phyloP scores from a whole-genome alignment of 495 filamentous ascomycete species.

The Penicillium parvum region DNA sequence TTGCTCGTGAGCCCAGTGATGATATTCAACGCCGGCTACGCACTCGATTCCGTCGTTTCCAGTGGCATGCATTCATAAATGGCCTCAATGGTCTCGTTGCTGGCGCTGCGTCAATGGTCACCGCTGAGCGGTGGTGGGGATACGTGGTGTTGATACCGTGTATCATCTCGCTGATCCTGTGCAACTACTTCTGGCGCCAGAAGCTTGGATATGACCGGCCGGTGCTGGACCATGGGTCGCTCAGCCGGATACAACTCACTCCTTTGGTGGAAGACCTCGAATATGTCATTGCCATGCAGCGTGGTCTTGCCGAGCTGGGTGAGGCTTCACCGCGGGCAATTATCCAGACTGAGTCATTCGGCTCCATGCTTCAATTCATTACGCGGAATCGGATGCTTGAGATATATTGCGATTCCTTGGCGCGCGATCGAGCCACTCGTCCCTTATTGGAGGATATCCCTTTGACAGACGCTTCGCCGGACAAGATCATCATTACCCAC shows the following conservation, averaged over 20 bases:
- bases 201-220: constrained; percentile 46
- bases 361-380: constrained; percentile 34
- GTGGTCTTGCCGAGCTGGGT: constrained; percentile 11
- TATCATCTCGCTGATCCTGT: constrained; percentile 36
- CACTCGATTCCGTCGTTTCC: constrained; percentile 32
- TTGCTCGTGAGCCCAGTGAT: constrained; percentile 12
- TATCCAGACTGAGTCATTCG: constrained; percentile 21
- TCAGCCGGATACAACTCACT: constrained; percentile 14
- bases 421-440: constrained; percentile 20
- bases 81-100: constrained; percentile 43
- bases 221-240: constrained; percentile 10
- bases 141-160: constrained; percentile 48
- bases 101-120: constrained; percentile 47
- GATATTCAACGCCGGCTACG: constrained; percentile 24
- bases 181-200: constrained; percentile 44
- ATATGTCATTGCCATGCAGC: constrained; percentile 25
- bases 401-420: constrained; percentile 31
- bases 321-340: constrained; percentile 8
- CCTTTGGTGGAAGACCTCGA: constrained; percentile 29
- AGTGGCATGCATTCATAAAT: constrained; percentile 38
- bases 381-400: constrained; percentile 35
- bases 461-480: constrained; percentile 4
- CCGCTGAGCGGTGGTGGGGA: constrained; percentile 46
- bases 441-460: constrained; percentile 7
- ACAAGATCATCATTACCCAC: constrained; percentile 19